Percentiles rank a stretch among this genome's conserved stretches.
Conservation (phyloP, 805 yeast species). For the Lipomyces sp. region DNA sequence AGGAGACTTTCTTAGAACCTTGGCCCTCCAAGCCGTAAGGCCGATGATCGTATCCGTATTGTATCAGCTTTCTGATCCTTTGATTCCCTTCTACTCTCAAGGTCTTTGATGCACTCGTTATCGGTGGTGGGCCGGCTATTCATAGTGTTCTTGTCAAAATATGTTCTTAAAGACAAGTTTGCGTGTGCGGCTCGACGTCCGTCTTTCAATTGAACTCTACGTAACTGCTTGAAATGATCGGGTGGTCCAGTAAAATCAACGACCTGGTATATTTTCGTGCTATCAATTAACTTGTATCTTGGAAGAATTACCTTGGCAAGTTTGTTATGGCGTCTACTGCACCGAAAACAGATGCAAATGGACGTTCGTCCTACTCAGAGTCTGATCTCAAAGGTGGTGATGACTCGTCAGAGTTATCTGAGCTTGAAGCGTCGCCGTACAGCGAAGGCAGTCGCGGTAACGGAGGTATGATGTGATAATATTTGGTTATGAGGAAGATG, state of each 20-base stretch:
- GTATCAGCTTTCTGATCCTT: too few relatives aligned
- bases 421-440: slow-evolving; percentile 18
- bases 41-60: too few relatives aligned
- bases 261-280: not conserved
- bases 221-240: not conserved
- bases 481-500: slow-evolving; percentile 9
- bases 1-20: too few relatives aligned
- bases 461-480: too few relatives aligned
- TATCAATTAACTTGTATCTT: not conserved
- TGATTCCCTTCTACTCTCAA: too few relatives aligned
- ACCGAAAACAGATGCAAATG: not conserved
- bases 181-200: too few relatives aligned
- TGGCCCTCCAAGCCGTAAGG: too few relatives aligned
- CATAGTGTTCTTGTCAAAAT: too few relatives aligned
- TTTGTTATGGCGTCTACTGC: not conserved
- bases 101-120: too few relatives aligned
- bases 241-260: not conserved
- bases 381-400: not conserved
- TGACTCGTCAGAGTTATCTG: slow-evolving; percentile 33
- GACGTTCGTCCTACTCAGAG: not conserved
- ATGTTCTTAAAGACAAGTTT: too few relatives aligned
- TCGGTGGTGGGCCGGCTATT: too few relatives aligned
- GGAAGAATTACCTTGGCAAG: not conserved
- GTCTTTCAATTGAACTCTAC: not conserved
- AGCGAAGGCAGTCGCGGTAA: slow-evolving; percentile 6